Evolutionary conservation across 148 eudicot genomes (phyloP).

Genomic region (Rhododendron vialii): DNA sequence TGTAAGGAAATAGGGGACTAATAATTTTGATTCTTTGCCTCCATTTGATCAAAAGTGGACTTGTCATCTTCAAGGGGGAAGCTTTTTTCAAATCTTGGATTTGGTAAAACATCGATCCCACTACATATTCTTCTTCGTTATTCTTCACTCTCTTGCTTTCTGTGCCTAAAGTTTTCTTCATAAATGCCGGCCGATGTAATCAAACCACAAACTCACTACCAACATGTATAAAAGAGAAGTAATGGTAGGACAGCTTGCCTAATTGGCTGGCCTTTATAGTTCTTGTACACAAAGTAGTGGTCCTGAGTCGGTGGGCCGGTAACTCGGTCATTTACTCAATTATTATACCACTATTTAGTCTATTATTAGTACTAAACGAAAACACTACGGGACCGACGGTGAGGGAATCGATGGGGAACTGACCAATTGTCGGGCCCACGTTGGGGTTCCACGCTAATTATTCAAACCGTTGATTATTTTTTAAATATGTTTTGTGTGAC

Average conservation of each 20-base stretch:
- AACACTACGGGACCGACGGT: too few relatives aligned
- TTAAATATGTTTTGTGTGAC: too few relatives aligned
- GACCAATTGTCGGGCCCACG: too few relatives aligned
- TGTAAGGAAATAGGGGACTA: not conserved
- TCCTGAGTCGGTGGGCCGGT: not conserved
- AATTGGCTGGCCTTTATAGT: not conserved
- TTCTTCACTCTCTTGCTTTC: not conserved
- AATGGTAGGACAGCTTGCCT: not conserved
- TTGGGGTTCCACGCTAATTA: too few relatives aligned
- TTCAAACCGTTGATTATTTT: too few relatives aligned
- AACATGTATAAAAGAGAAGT: not conserved
- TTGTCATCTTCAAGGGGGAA: not conserved
- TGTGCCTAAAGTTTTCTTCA: not conserved
- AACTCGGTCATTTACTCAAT: not conserved
- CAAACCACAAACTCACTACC: not conserved
- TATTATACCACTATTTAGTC: not conserved
- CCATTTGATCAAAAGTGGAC: not conserved
- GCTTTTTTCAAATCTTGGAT: not conserved
- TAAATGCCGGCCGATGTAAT: not conserved
- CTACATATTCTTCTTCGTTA: not conserved
- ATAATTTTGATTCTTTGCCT: not conserved
- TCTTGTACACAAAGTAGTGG: not conserved
- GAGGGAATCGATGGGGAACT: too few relatives aligned
- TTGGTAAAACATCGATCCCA: not conserved
- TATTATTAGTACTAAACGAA: too few relatives aligned